Evolutionary conservation across 2,329 filamentous ascomycete species (phyloP).

Genomic region (Fusarium goolgardi): DNA sequence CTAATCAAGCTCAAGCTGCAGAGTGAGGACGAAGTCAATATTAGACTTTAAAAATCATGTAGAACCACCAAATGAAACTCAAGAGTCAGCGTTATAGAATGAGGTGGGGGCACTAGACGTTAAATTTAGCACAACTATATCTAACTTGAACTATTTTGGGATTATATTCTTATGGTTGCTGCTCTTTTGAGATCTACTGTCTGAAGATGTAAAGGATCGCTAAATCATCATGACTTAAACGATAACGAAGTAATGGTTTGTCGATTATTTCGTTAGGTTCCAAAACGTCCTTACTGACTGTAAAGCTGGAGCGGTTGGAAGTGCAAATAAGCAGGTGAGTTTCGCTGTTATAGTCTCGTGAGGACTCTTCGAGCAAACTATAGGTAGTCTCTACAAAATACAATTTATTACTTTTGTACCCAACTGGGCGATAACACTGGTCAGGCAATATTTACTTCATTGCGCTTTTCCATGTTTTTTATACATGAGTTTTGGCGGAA

Average conservation of each 20-base stretch:
- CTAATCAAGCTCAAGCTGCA: background rate
- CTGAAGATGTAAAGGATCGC: too few species aligned
- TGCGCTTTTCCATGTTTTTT: background rate
- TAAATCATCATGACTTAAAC: too few species aligned
- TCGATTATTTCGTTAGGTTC: too few species aligned
- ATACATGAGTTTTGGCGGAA: background rate
- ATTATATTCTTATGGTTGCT: too few species aligned
- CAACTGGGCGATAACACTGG: background rate
- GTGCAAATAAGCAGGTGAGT: background rate
- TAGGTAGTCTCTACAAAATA: background rate
- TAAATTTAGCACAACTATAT: background rate
- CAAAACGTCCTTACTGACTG: too few species aligned
- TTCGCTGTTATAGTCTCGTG: background rate
- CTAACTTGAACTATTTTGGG: too few species aligned
- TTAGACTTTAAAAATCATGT: too few species aligned
- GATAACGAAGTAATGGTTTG: too few species aligned
- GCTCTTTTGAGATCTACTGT: too few species aligned
- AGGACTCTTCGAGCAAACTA: background rate
- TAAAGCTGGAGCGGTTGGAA: background rate
- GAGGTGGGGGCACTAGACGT: background rate
- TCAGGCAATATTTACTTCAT: background rate
- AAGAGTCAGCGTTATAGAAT: background rate
- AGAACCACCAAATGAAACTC: too few species aligned
- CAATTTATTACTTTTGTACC: background rate
- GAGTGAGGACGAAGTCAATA: too few species aligned